Evolutionary conservation across 768 basidiomycete genomes (phyloP).

Genomic region (Collybia mongolica): DNA sequence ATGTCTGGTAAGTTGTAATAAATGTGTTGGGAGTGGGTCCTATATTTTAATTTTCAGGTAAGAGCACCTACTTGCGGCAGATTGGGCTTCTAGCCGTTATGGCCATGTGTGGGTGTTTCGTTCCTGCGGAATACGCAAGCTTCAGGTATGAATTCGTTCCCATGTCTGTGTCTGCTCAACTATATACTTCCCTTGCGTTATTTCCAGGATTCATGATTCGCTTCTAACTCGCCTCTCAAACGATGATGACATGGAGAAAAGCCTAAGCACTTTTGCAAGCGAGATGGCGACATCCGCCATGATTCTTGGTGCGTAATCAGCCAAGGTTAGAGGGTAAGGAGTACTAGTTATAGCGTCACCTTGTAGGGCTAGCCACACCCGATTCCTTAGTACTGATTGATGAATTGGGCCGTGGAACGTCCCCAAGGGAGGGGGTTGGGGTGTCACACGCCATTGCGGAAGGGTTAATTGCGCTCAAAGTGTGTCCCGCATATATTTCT

Average conservation of each 20-base stretch:
- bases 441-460: slow-evolving; percentile 85
- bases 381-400: slow-evolving; percentile 84
- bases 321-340: background rate
- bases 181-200: background rate
- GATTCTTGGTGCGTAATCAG: slow-evolving; percentile 63
- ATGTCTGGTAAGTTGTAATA: slow-evolving; percentile 38
- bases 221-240: slow-evolving; percentile 89
- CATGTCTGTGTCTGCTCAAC: background rate
- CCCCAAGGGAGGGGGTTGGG: slow-evolving; percentile 77
- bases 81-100: slow-evolving; percentile 80
- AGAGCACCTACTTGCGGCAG: slow-evolving; percentile 92
- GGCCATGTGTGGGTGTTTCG: slow-evolving; percentile 89
- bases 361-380: slow-evolving; percentile 63
- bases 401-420: slow-evolving; percentile 92
- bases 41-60: slow-evolving; percentile 44
- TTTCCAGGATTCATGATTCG: slow-evolving; percentile 70
- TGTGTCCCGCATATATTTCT: slow-evolving; percentile 25
- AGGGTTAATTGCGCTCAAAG: slow-evolving; percentile 71
- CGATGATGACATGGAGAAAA: slow-evolving; percentile 89
- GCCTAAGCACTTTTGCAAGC: slow-evolving; percentile 89
- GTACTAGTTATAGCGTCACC: no score
- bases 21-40: no score
- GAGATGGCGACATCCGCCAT: slow-evolving; percentile 94
- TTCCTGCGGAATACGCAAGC: slow-evolving; percentile 92
- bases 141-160: slow-evolving; percentile 53